Evolutionary conservation across 2,329 filamentous ascomycete species (phyloP), one percentile per base, ranked within the genome.

Genomic region (Pseudogymnoascus sp.): DNA sequence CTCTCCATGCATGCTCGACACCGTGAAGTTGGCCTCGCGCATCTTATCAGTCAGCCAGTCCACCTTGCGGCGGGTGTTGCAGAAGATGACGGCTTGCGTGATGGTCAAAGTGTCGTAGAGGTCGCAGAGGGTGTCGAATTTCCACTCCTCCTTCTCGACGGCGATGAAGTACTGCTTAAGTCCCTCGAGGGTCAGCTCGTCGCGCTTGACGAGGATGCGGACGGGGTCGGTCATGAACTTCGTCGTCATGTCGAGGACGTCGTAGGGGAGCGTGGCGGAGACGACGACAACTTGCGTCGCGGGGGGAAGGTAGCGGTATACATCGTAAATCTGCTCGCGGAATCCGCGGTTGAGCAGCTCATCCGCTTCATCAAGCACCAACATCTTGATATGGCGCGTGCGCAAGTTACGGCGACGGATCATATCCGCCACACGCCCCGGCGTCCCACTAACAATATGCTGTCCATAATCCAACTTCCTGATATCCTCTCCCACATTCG

Each of bases 211-310:
- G 25, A 97, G 84, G 73, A 97, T 96, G 68, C 93, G 89, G 53
- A 97, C 93, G 0, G 93, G 93, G 72, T 97, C 93, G 25, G 91
- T 96, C 95, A 99, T 99, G 84, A 99, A 99, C 78, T 97, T 97
- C 69, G 93, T 97, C 34, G 95, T 99, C 90, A 99, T 96, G 77
- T 97, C 93, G 62, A 99, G 85, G 18, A 99, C 95, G 74, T 99
- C 95, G 81, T 97, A 96, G 53, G 95, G 95, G 36, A 99, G 87
- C 3, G 95, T 99, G 67, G 95, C 95, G 62, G 91, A 96, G 69
- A 99, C 91, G 28, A 99, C 91, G 2, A 97, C 95, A n/a, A 97
- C 95, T 77, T 99, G 95, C 1, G 95, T 99, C 4, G 93, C 92
- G 25, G 93, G 95, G 14, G 95, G 95, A 0, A 99, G 88, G 73